phyloP scores from a whole-genome alignment of 2,329 filamentous ascomycete species.

The Pseudogymnoascus sp. region DNA sequence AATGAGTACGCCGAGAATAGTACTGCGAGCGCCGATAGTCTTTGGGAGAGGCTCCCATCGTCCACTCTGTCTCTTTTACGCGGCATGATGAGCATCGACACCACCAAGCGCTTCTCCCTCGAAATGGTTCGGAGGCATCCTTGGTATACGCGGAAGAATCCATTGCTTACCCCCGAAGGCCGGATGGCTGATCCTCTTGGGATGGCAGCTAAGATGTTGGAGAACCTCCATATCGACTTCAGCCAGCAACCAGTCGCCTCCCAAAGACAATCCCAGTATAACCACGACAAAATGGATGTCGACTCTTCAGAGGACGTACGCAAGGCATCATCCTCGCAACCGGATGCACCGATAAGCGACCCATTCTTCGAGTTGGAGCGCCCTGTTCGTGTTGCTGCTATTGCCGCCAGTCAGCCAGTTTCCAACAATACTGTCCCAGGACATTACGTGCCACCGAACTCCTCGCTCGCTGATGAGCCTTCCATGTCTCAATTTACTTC shows the following conservation, averaged over 20 bases:
- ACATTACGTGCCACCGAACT: background rate
- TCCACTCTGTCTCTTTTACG: constrained; percentile 74
- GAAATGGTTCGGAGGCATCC: constrained; percentile 82
- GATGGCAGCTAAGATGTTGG: constrained; percentile 91
- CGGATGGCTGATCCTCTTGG: constrained; percentile 69
- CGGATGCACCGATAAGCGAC: constrained; percentile 67
- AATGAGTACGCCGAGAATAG: constrained; percentile 74
- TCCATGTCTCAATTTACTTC: constrained; percentile 79
- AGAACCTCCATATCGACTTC: constrained; percentile 84
- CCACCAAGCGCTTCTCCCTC: constrained; percentile 70
- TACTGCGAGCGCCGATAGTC: constrained; percentile 73
- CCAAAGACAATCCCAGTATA: constrained; percentile 24
- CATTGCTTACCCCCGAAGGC: constrained; percentile 66
- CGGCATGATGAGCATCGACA: constrained; percentile 85
- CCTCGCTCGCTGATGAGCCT: constrained; percentile 75
- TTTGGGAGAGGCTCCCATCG: constrained; percentile 73
- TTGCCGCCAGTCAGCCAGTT: constrained; percentile 38
- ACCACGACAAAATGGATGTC: constrained; percentile 59
- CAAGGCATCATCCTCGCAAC: constrained; percentile 72
- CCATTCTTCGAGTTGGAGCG: constrained; percentile 82
- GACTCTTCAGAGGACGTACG: constrained; percentile 43
- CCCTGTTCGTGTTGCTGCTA: constrained; percentile 47
- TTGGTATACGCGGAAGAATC: constrained; percentile 84
- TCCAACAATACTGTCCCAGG: constrained; percentile 21
- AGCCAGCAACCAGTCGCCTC: constrained; percentile 49